Conservation (phyloP, 2,329 filamentous ascomycete species). For the Ilyonectria destructans region DNA sequence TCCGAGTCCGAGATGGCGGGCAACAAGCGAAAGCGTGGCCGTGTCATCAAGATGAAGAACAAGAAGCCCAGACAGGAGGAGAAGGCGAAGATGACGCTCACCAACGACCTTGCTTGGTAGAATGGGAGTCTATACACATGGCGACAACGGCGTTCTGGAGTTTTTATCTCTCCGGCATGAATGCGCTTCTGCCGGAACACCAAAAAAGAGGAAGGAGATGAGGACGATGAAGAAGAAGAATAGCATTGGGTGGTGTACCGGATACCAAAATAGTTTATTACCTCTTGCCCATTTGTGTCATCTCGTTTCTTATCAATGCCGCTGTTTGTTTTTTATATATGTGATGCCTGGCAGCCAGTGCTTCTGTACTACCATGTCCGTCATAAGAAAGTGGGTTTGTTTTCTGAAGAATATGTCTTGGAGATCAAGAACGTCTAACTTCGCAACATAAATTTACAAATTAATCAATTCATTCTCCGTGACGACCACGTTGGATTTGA, state of each 20-base stretch:
- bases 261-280: slow-evolving; percentile 39
- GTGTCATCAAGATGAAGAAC: slow-evolving; percentile 63
- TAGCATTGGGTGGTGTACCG: slow-evolving; percentile 23
- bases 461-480: no score
- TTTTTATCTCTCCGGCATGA: slow-evolving; percentile 29
- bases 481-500: no score
- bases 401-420: no score
- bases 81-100: slow-evolving; percentile 68
- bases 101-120: slow-evolving; percentile 62
- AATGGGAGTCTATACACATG: slow-evolving; percentile 7
- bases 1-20: slow-evolving; percentile 71
- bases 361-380: no score
- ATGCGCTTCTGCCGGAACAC: slow-evolving; percentile 19
- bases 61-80: slow-evolving; percentile 71
- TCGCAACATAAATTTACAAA: no score
- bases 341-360: neutral
- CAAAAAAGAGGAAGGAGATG: slow-evolving; percentile 11
- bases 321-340: neutral
- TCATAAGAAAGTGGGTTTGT: no score
- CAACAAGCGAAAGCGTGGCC: slow-evolving; percentile 70
- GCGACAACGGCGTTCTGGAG: slow-evolving; percentile 46
- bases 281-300: slow-evolving; percentile 11
- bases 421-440: no score
- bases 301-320: neutral
- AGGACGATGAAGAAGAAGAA: slow-evolving; percentile 17